Base-by-base conservation (phyloP, 768 basidiomycete genomes). In the Trametes punicea region DNA sequence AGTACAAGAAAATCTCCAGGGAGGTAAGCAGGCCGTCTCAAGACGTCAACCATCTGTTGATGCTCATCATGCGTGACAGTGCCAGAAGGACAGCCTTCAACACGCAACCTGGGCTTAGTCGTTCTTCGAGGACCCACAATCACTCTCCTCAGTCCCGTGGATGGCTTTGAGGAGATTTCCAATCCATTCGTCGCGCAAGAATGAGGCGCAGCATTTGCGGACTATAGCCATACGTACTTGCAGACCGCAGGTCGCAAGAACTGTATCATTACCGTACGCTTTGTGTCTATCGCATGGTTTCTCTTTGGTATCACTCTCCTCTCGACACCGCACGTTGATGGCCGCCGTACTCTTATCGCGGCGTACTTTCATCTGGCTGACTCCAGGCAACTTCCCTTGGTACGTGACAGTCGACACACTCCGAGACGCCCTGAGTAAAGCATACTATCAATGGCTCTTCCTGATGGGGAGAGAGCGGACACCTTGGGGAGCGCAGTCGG, bases 81-180 rank as follows among this genome's bases (percentile, higher is more conserved):
- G 25, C n/a, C 71, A 87, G 86, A 86, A 62, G 83, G 84, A 21
- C 79, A 88, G 62, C 81, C 78, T 16, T 80, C 79, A 45, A 82
- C 75, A 45, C 84, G 88, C 51, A 65, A 75, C 6, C 77, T 98
- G 4, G 96, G 96, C 13, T 75, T 98, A 10, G 90, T 86, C 4
- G 96, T 98, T 36, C 82, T 97, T 20, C 81, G 96, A 41, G 96
- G 96, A 10, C 95, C 96, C 0, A 96, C 95, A 55, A 88, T 98
- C 67, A 95, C 93, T 0, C 80, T 98, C 6, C 78, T 98, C 56
- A 94, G 91, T 67, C 96, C 96, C 2, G 89, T 94, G 11, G 96
- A 98, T 62, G 96, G 96, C 53, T 93, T 84, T 54, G 93, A 95
- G 70, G 93, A 95, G 70, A 95, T 96, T 52, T 85, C 87, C 13